A percentile compares a stretch with the other conserved stretches of the same genome.
Conservation (phyloP, 2,329 filamentous ascomycete genomes). For the Phyllosticta paracitricarpa region DNA sequence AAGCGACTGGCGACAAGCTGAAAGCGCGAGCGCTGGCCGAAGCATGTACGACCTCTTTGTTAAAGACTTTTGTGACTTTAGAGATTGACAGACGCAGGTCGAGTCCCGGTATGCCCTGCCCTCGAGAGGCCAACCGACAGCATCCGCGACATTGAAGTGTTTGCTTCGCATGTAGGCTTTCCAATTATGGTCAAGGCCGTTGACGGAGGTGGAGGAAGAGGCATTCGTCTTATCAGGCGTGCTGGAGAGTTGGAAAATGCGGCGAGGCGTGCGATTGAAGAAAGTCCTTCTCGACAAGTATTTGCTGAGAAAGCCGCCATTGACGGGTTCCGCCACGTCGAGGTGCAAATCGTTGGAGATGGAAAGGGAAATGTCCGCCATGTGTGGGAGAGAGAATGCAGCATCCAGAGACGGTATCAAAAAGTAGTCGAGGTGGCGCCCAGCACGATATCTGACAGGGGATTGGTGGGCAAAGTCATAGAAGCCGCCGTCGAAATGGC, state of each 20-base stretch:
- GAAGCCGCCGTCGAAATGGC: constrained; percentile 46
- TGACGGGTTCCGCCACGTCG: constrained; percentile 50
- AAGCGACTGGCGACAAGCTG: constrained; percentile 47
- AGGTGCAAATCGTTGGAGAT: constrained; percentile 52
- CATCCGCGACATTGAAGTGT: constrained; percentile 37
- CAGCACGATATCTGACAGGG: constrained; percentile 38
- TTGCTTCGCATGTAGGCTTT: constrained; percentile 48
- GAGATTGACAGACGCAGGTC: constrained; percentile 14
- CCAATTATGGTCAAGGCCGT: constrained; percentile 56
- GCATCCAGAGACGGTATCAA: constrained; percentile 50
- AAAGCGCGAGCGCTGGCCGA: constrained; percentile 43
- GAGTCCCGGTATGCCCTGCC: constrained; percentile 44
- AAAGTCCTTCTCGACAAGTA: constrained; percentile 48
- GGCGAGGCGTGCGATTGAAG: constrained; percentile 38
- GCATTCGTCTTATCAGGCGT: constrained; percentile 44
- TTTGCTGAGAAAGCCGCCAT: constrained; percentile 55
- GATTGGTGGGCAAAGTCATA: constrained; percentile 40
- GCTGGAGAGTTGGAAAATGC: constrained; percentile 29
- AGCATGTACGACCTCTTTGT: constrained; percentile 27
- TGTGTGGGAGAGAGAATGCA: constrained; percentile 52
- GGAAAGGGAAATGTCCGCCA: constrained; percentile 42
- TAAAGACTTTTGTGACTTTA: background rate
- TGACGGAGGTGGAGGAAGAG: constrained; percentile 52
- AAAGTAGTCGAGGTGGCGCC: constrained; percentile 53
- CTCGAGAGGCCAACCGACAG: constrained; percentile 34